Percentiles rank a stretch among this genome's conserved stretches.
Conservation (phyloP, 2,329 filamentous ascomycete genomes). For the Cytospora chrysosperma region DNA sequence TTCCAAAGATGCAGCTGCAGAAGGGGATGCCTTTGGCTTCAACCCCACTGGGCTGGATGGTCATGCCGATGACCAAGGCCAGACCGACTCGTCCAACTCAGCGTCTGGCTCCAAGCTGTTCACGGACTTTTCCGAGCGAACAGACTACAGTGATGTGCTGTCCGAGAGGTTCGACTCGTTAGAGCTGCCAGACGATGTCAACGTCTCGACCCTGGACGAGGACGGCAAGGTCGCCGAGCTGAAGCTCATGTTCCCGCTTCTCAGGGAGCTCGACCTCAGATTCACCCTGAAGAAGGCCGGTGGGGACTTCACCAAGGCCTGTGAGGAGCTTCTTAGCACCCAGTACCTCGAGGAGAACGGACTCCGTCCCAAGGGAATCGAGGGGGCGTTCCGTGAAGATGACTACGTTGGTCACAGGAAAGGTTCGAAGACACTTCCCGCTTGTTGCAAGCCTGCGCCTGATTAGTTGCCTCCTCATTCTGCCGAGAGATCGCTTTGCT, state of each 20-base stretch:
- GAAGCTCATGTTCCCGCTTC: slow-evolving; percentile 67
- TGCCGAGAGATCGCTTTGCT: slow-evolving; percentile 12
- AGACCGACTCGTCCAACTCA: slow-evolving; percentile 10
- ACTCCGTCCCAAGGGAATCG: slow-evolving; percentile 69
- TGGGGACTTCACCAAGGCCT: slow-evolving; percentile 65
- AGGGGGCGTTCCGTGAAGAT: slow-evolving; percentile 69
- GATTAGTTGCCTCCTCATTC: too few species aligned
- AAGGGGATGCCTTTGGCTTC: slow-evolving; percentile 75
- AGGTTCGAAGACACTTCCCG: slow-evolving; percentile 27
- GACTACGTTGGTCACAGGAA: slow-evolving; percentile 38
- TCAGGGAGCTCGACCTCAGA: slow-evolving; percentile 64
- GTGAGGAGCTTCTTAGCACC: slow-evolving; percentile 79
- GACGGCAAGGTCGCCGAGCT: slow-evolving; percentile 65
- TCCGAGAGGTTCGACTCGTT: slow-evolving; percentile 28
- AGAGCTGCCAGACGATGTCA: slow-evolving; percentile 29
- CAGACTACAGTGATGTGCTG: slow-evolving; percentile 22
- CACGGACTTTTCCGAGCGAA: slow-evolving; percentile 20
- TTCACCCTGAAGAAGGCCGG: slow-evolving; percentile 66
- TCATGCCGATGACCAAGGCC: slow-evolving; percentile 26
- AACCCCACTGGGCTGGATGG: slow-evolving; percentile 69
- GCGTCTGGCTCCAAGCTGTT: slow-evolving; percentile 17
- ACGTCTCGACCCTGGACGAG: slow-evolving; percentile 46
- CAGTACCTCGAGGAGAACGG: slow-evolving; percentile 71
- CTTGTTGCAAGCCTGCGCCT: neutral
- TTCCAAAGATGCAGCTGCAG: slow-evolving; percentile 59